Evolutionary conservation across 1,284 basidiomycete species (phyloP).

Genomic region (Ganoderma leucocontextum): DNA sequence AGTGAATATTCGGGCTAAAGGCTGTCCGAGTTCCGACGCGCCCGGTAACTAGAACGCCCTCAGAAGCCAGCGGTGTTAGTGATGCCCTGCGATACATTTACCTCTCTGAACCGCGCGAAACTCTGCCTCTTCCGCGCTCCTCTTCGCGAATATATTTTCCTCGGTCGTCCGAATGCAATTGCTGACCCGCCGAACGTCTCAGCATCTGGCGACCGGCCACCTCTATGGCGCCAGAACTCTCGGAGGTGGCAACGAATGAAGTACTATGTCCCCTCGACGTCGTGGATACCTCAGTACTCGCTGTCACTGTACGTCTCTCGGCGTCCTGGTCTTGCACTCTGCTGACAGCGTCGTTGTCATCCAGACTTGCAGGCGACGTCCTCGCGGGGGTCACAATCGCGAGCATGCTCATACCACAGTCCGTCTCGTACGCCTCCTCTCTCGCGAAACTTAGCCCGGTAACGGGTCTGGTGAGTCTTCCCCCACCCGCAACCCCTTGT

Average conservation of each 20-base stretch:
- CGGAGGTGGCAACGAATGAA: conserved; percentile 46
- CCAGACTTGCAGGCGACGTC: conserved; percentile 82
- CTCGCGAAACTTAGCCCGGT: conserved; percentile 85
- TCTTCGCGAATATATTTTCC: background rate
- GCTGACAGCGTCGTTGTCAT: conserved; percentile 14
- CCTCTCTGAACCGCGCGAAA: too few species aligned
- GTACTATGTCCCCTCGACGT: conserved; percentile 76
- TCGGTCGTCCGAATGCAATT: background rate
- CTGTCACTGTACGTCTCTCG: conserved; percentile 65
- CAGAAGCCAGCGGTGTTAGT: too few species aligned
- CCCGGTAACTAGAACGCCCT: too few species aligned
- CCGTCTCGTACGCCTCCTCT: conserved; percentile 90
- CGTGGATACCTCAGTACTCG: conserved; percentile 89
- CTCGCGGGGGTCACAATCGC: conserved; percentile 89
- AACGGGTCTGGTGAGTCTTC: conserved; percentile 73
- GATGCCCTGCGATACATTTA: too few species aligned
- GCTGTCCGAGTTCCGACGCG: too few species aligned
- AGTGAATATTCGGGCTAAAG: too few species aligned
- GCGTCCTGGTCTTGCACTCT: too few species aligned
- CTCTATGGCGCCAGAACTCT: conserved; percentile 32
- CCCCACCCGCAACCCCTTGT: conserved; percentile 39
- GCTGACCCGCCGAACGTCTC: background rate
- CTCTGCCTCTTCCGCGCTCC: background rate
- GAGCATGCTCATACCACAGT: conserved; percentile 91
- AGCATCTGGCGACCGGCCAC: conserved; percentile 12